Conservation (phyloP, 2,329 filamentous ascomycete genomes). For the Teratosphaeria pseudoeucalypti region DNA sequence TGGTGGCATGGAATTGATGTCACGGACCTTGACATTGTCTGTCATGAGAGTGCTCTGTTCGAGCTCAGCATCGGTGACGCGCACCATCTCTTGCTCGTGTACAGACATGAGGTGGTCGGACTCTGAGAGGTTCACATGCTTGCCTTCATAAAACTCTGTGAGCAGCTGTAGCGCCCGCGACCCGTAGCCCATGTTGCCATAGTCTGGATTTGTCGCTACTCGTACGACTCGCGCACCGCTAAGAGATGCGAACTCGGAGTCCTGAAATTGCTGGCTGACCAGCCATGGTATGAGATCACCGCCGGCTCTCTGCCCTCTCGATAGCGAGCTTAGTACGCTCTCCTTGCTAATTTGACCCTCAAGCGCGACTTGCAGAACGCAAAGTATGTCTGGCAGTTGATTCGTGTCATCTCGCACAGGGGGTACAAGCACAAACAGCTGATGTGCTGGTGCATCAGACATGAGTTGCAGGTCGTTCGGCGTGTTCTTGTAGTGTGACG, state of each 20-base stretch:
- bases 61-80: slow-evolving; percentile 74
- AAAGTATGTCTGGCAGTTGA: slow-evolving; percentile 81
- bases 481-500: slow-evolving; percentile 96
- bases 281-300: slow-evolving; percentile 97
- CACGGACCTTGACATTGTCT: slow-evolving; percentile 81
- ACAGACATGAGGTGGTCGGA: slow-evolving; percentile 39
- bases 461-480: slow-evolving; percentile 97
- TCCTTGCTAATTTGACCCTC: slow-evolving; percentile 92
- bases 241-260: slow-evolving; percentile 87
- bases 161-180: slow-evolving; percentile 79
- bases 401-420: slow-evolving; percentile 68
- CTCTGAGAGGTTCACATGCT: slow-evolving; percentile 77
- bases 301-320: slow-evolving; percentile 75
- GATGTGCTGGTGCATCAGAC: slow-evolving; percentile 94
- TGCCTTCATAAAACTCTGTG: slow-evolving; percentile 87
- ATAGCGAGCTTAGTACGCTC: slow-evolving; percentile 82
- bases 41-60: slow-evolving; percentile 65
- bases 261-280: slow-evolving; percentile 95
- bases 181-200: slow-evolving; percentile 85
- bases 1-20: slow-evolving; percentile 85
- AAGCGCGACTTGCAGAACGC: slow-evolving; percentile 85
- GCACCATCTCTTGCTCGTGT: slow-evolving; percentile 50
- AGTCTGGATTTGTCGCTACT: slow-evolving; percentile 94
- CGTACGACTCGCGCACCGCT: slow-evolving; percentile 87
- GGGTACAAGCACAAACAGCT: slow-evolving; percentile 86